A percentile compares a stretch with the other conserved stretches of the same genome.
Conservation (phyloP, 257 asterid genomes). For the Ajuga chamaepitys region DNA sequence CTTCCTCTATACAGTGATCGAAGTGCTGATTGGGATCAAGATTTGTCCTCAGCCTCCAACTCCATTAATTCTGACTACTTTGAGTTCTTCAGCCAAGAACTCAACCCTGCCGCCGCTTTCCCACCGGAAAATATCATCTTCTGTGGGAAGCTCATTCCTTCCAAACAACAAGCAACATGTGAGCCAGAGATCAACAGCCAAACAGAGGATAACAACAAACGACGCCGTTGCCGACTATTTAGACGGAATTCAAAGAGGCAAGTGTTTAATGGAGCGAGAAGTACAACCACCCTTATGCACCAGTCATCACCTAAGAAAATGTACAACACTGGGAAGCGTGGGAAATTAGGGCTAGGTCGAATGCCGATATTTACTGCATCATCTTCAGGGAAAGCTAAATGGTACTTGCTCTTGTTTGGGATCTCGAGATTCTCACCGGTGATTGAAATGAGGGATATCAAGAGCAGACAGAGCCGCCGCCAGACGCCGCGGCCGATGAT, state of each 20-base stretch:
- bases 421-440: conserved; percentile 28
- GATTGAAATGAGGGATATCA: conserved; percentile 44
- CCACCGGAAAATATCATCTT: conserved; percentile 40
- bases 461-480: conserved; percentile 37
- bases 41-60: conserved; percentile 26
- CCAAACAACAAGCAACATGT: conserved; percentile 10
- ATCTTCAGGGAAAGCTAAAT: not conserved
- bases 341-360: conserved; percentile 6
- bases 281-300: not conserved
- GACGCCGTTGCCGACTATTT: not conserved
- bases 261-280: not conserved
- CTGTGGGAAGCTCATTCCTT: conserved; percentile 51
- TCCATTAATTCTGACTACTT: conserved; percentile 20
- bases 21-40: conserved; percentile 25
- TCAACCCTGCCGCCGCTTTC: not conserved
- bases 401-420: conserved; percentile 43
- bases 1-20: conserved; percentile 34
- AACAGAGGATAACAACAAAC: not conserved
- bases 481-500: conserved; percentile 7
- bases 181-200: not conserved
- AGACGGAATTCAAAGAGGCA: conserved; percentile 18
- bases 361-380: conserved; percentile 4
- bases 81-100: conserved; percentile 31
- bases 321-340: conserved; percentile 5
- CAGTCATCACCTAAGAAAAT: not conserved